A percentile compares a stretch with the other conserved stretches of the same genome.
Evolutionary conservation across 2,329 filamentous ascomycete species (phyloP).

Genomic region (Venturia carpophila): DNA sequence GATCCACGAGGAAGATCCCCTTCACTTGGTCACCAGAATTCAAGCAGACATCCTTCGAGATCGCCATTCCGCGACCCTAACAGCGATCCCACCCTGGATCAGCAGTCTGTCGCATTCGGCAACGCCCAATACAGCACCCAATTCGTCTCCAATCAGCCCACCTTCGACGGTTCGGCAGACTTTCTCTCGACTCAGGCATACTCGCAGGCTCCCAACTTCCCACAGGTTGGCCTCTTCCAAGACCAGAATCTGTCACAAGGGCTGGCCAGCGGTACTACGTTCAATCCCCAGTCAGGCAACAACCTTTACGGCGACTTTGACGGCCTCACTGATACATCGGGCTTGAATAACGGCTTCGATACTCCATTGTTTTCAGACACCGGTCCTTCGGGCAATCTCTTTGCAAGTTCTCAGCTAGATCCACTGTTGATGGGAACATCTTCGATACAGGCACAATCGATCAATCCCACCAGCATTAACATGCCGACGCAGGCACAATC

Average conservation of each 20-base stretch:
- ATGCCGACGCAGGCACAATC: slow-evolving; percentile 46
- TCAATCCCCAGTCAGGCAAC: slow-evolving; percentile 14
- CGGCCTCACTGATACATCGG: slow-evolving; percentile 6
- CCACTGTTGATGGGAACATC: slow-evolving; percentile 13
- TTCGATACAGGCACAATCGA: slow-evolving; percentile 33
- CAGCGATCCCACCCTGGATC: slow-evolving; percentile 2
- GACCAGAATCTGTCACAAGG: slow-evolving; percentile 14
- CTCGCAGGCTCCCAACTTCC: slow-evolving; percentile 7
- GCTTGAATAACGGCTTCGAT: slow-evolving; percentile 13
- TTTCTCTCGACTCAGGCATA: slow-evolving; percentile 12
- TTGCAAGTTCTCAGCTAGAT: slow-evolving; percentile 18
- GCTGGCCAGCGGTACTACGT: slow-evolving; percentile 5
- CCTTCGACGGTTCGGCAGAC: slow-evolving; percentile 8
- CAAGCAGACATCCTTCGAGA: slow-evolving; percentile 7
- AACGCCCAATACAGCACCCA: slow-evolving; percentile 6
- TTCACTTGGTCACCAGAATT: neutral
- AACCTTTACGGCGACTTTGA: slow-evolving; percentile 15
- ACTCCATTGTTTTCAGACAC: slow-evolving; percentile 13
- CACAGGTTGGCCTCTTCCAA: slow-evolving; percentile 13
- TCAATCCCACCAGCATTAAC: slow-evolving; percentile 41
- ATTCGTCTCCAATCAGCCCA: slow-evolving; percentile 1
- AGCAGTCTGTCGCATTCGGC: slow-evolving; percentile 11
- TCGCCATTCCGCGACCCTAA: slow-evolving; percentile 5
- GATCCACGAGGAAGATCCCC: slow-evolving; percentile 6
- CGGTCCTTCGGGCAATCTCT: neutral